Conservation (phyloP, 106 monocot species). For the Dendrobium huoshanense region DNA sequence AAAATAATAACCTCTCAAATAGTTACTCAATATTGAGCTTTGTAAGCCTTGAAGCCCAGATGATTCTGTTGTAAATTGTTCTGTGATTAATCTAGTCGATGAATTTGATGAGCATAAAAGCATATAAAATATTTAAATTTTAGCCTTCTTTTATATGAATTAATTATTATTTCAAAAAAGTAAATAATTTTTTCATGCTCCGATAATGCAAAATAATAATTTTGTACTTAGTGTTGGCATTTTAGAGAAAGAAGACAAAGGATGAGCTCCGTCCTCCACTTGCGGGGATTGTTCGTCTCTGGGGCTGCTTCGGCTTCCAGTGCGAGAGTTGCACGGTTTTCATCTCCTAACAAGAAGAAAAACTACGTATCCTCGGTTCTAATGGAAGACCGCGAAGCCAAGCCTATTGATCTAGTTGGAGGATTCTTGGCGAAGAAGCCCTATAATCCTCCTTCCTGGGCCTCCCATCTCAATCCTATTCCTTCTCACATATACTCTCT, state of each 20-base stretch:
- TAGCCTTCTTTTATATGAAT: no score
- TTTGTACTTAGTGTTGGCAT: neutral
- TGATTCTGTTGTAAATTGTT: no score
- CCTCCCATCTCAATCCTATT: slow-evolving; percentile 22
- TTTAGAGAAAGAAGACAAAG: neutral
- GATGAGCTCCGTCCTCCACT: neutral
- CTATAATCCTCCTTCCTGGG: slow-evolving; percentile 19
- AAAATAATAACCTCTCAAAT: no score
- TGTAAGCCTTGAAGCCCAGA: no score
- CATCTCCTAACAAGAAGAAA: neutral
- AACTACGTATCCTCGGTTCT: slow-evolving; percentile 3
- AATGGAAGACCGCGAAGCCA: slow-evolving; percentile 14
- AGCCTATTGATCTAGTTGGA: slow-evolving; percentile 8
- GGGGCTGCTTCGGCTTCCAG: neutral
- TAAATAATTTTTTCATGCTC: no score
- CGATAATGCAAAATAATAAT: neutral
- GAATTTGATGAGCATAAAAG: no score
- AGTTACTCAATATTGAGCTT: no score
- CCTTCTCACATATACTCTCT: slow-evolving; percentile 20
- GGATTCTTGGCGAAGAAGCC: slow-evolving; percentile 16
- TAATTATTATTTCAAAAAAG: no score
- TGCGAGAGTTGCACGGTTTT: neutral
- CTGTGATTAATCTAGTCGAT: no score
- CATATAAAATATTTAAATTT: no score
- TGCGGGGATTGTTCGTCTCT: neutral